Evolutionary conservation across 495 filamentous ascomycete species (phyloP).

Genomic region (Xylaria grammica): DNA sequence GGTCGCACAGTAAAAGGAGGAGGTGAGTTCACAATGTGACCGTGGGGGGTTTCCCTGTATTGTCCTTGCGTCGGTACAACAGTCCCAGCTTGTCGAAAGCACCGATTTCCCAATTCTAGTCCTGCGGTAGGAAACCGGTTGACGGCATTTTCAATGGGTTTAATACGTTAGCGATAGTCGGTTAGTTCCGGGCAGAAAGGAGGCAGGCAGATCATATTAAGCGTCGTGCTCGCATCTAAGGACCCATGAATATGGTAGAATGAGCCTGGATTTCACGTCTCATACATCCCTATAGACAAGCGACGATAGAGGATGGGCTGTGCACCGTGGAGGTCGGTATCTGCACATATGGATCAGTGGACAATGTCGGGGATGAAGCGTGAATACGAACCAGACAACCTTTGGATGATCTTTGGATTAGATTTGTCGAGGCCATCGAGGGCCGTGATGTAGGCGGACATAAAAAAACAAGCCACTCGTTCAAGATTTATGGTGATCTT

Average conservation of each 20-base stretch:
- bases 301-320: conserved; percentile 76
- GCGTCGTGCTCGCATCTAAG: conserved; percentile 68
- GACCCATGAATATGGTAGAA: conserved; percentile 84
- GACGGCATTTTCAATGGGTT: conserved; percentile 69
- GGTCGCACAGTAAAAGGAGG: conserved; percentile 60
- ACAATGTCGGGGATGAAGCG: neutral
- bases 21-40: conserved; percentile 46
- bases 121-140: conserved; percentile 65
- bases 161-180: conserved; percentile 68
- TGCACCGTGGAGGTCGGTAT: conserved; percentile 71
- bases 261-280: conserved; percentile 65
- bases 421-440: conserved; percentile 71
- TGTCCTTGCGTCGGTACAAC: conserved; percentile 68
- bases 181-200: conserved; percentile 65
- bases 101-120: conserved; percentile 67
- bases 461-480: conserved; percentile 68
- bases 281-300: conserved; percentile 76
- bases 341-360: conserved; percentile 42
- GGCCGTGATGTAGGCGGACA: conserved; percentile 74
- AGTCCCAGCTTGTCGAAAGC: conserved; percentile 68
- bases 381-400: conserved; percentile 62
- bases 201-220: conserved; percentile 75
- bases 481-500: conserved; percentile 66
- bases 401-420: conserved; percentile 62
- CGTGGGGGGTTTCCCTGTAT: conserved; percentile 66